Evolutionary conservation across 169 alveolate genomes (phyloP), one percentile per base, ranked within the genome.

Genomic region (Babesia bigemina): DNA sequence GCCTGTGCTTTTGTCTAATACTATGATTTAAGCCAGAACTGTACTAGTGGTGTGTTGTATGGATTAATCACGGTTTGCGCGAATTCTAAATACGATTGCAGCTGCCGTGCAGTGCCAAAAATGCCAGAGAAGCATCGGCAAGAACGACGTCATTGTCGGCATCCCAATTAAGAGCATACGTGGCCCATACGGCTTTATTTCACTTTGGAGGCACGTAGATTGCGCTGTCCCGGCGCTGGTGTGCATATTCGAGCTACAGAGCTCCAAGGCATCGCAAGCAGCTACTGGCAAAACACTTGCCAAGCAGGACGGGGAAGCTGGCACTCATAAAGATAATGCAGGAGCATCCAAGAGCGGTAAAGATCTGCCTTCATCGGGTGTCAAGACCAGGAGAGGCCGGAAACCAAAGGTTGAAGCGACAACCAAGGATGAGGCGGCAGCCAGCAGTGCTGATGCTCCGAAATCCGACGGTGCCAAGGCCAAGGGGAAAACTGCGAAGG

Each of bases 101-200:
- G 91, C 60, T 14, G 50, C 77, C 4, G 57, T 62, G 56, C 59
- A 77, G 16, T 86, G 92, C 63, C 55, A 77, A 16, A 82, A 56
- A 21, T 86, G 92, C 48, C 76, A 83, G 19, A 57, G 63, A 2
- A 9, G 26, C 29, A 86, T 86, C n/a, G 72, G 55, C 47, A 81
- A 73, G 69, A 65, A 70, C 53, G 70, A 26, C 13, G 42, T 82
- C 39, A 52, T 86, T 17, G 55, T 86, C 61, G 90, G 88, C 26
- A 57, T 72, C 29, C 92, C 92, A 33, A 24, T 76, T n/a, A 77
- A 82, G 45, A 87, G 82, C 36, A 65, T 84, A 7, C 70, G 87
- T 28, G 90, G 90, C 7, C 39, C 67, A 24, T 75, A 58, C 52
- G 92, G 92, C 10, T 79, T 66, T 71, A 82, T 82, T 45, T 67